Evolutionary conservation across 1,139 yeast genomes (phyloP).

Genomic region (Geotrichum phurueaensis): DNA sequence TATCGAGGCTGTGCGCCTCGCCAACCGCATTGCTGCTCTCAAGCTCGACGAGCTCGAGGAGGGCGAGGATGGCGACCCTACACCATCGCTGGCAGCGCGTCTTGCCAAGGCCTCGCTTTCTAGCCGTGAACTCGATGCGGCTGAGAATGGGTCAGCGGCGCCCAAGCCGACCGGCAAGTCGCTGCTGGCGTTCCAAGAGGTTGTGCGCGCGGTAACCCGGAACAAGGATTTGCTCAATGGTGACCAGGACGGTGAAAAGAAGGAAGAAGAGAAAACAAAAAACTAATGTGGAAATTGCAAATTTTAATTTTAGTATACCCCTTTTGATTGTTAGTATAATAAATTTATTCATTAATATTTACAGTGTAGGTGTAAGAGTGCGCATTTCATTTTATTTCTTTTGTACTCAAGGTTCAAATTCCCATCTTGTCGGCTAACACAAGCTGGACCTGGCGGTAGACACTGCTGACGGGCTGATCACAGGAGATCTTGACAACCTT

Average conservation of each 20-base stretch:
- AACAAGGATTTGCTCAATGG: constrained; percentile 46
- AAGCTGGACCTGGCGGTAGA: constrained; percentile 58
- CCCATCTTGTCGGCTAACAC: constrained; percentile 14
- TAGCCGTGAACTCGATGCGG: constrained; percentile 15
- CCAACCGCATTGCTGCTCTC: constrained; percentile 65
- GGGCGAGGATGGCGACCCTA: constrained; percentile 47
- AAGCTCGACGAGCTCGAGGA: constrained; percentile 48
- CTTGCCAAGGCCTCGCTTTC: constrained; percentile 1
- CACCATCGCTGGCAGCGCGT: constrained; percentile 16
- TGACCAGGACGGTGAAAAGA: not conserved
- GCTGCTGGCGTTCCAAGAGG: constrained; percentile 51
- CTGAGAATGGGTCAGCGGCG: constrained; percentile 16
- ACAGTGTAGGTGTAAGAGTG: not conserved
- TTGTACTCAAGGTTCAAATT: not conserved
- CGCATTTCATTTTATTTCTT: not conserved
- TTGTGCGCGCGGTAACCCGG: constrained; percentile 64
- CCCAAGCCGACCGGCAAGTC: constrained; percentile 7
- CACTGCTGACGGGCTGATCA: constrained; percentile 72
- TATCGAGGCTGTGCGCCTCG: constrained; percentile 69
- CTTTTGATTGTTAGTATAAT: not conserved
- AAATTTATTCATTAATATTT: not conserved
- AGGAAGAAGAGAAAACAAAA: not conserved
- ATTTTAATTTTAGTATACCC: not conserved
- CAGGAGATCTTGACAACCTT: constrained; percentile 77
- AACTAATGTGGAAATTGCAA: not conserved